phyloP scores from a whole-genome alignment of 169 alveolate genomes.

The Perkinsus chesapeaki region DNA sequence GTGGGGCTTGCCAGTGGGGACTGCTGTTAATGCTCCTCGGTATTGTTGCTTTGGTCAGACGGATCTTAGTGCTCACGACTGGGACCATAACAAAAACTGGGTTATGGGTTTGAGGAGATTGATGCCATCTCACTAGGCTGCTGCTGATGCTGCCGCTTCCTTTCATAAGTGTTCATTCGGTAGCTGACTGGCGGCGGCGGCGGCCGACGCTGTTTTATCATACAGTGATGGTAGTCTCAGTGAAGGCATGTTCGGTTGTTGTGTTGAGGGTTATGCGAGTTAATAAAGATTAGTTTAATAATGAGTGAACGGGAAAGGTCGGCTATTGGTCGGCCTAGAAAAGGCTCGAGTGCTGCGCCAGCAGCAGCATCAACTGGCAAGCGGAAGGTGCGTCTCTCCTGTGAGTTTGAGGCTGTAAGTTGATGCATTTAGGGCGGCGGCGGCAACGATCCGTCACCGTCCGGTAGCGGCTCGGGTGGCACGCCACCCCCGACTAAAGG shows the following conservation, averaged over 20 bases:
- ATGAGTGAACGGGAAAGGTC: too few relatives aligned
- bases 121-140: conserved; percentile 6
- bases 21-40: not conserved
- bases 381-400: not conserved
- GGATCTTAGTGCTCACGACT: conserved; percentile 31
- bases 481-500: not conserved
- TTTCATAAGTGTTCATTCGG: not conserved
- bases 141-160: not conserved
- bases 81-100: conserved; percentile 40
- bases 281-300: too few relatives aligned
- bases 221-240: not conserved
- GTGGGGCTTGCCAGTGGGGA: too few relatives aligned
- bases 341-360: too few relatives aligned
- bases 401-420: not conserved
- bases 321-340: too few relatives aligned
- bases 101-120: conserved; percentile 30
- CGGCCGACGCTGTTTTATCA: too few relatives aligned
- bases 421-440: not conserved
- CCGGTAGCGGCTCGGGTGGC: not conserved
- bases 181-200: not conserved
- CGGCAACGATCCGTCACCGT: not conserved
- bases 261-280: not conserved
- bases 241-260: not conserved
- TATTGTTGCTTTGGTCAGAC: not conserved
- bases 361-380: too few relatives aligned